Base-by-base conservation (phyloP, 768 basidiomycete species). In the Leucosporidium scottii region DNA sequence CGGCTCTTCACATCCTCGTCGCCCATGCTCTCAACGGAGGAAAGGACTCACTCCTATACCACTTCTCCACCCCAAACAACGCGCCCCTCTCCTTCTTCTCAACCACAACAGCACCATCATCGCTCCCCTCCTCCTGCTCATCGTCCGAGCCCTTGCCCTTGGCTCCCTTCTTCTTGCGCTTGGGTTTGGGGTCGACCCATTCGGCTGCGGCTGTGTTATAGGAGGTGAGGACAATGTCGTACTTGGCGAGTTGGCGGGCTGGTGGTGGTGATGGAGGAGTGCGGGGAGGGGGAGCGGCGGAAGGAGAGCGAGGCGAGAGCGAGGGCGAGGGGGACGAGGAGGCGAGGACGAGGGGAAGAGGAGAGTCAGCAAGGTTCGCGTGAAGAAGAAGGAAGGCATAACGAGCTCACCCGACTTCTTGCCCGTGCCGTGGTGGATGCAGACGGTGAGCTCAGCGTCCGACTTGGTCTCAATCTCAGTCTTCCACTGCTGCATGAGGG, bases 401-500 rank as follows among this genome's bases (percentile, higher is more conserved):
- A 10, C 34, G 34, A 44, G 39, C 83, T 48, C 70, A 90, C 89
- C 83, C 49, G 39, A 12, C 39, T 85, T 85, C 2, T 89, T 84
- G 30, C 94, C 83, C 36, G 75, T 81, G 1, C 94, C 96, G 57
- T 97, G 92, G 76, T 98, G 93, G 61, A 89, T 85, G 20, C 87
- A 78, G 5, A 94, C 91, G 0, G 81, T 83, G 9, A 94, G 79
- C 2, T 81, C 81, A 4, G 82, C 81, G 0, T 85, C 85, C 81
- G 88, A 86, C 20, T 74, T 63, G 72, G 75, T 70, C 76, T 83
- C 77, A 56, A 92, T 85, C 77, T 99, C 94, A 12, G 84, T 81
- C 15, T 87, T 87, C 94, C 94, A 99, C 78, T 99, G 96, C 18
- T 84, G 83, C 62, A 96, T 86, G 18, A 99, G 84, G 20, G 89